Base-by-base conservation (phyloP, 192 early-diverging fungal genomes). In the Podila clonocystis region DNA sequence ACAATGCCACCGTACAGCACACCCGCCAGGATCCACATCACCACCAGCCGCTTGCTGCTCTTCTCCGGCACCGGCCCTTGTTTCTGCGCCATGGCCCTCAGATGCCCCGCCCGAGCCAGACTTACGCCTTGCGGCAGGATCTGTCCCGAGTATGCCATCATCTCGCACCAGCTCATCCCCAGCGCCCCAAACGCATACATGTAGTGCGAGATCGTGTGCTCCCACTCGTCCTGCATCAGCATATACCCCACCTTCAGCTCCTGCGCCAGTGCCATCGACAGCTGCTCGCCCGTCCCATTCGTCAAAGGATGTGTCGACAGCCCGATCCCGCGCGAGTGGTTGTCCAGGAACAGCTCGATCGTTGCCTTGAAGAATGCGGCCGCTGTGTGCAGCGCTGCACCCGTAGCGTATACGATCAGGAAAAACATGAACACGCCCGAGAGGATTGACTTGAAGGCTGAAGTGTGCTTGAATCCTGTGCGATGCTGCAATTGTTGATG, bases 141-240 rank as follows among this genome's bases (percentile, higher is more conserved):
- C 58, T 88, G 87, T 8, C 74, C 73, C 20, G 85, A 80, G 67
- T 85, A 88, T 0, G 82, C 75, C 58, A 85, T 71, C 36, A 86
- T 67, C 48, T 86, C 83, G 49, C 63, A 84, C 87, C 87, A 88
- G 2, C 72, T 73, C 87, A 88, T 88, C n/a, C 82, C 74, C 65
- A 86, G 58, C 0, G 82, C 87, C 11, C 87, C 87, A 9, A 83
- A 72, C 5, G 87, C 87, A 70, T 88, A 88, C 82, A 88, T 82
- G 30, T 88, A 88, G 71, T 88, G 87, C 2, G 83, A 85, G 58
- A 86, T 71, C 8, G 62, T 75, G 50, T 88, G 87, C 38, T 88
- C 87, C 85, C 83, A 88, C n/a, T 73, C 66, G 58, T 86, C 82
- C 36, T 83, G 75, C 65, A 88, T 88, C 30, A 86, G 63, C 34